Conservation (phyloP, 2,329 filamentous ascomycete genomes). For the Cladobotryum mycophilum region DNA sequence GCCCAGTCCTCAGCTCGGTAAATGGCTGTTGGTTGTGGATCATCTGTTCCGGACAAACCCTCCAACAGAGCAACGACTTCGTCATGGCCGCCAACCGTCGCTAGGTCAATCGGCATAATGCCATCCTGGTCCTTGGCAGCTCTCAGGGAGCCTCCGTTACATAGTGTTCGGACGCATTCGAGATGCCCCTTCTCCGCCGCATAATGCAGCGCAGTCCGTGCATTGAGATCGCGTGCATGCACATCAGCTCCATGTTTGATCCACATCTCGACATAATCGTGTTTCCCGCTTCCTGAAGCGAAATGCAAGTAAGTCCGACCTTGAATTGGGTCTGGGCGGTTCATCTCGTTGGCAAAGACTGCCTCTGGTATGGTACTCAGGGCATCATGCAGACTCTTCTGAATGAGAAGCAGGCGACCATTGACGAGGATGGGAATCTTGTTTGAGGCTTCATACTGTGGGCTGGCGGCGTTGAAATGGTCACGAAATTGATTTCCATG, state of each 20-base stretch:
- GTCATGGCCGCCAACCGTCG: slow-evolving; percentile 10
- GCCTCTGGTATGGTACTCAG: slow-evolving; percentile 12
- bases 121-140: slow-evolving; percentile 10
- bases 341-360: slow-evolving; percentile 11
- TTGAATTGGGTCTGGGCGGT: slow-evolving; percentile 3
- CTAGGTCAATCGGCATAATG: slow-evolving; percentile 14
- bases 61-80: slow-evolving; percentile 12
- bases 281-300: slow-evolving; percentile 8
- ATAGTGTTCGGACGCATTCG: slow-evolving; percentile 12
- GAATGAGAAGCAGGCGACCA: slow-evolving; percentile 14
- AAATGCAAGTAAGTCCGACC: slow-evolving; percentile 13
- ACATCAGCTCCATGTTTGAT: slow-evolving; percentile 12
- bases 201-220: slow-evolving; percentile 14
- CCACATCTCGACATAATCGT: slow-evolving; percentile 7
- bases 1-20: neutral
- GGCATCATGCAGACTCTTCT: slow-evolving; percentile 18
- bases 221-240: slow-evolving; percentile 11
- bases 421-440: slow-evolving; percentile 14
- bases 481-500: slow-evolving; percentile 15
- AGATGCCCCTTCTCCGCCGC: slow-evolving; percentile 13
- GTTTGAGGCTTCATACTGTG: slow-evolving; percentile 12
- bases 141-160: slow-evolving; percentile 7
- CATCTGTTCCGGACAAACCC: slow-evolving; percentile 1
- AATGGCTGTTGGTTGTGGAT: slow-evolving; percentile 3
- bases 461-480: slow-evolving; percentile 12